Percentiles rank a stretch among this genome's conserved stretches.
These are phyloP conservation scores for Metschnikowia cerradonensis DNA, from an alignment of 805 yeast genomes.

Conservation along the genomic window DNA sequence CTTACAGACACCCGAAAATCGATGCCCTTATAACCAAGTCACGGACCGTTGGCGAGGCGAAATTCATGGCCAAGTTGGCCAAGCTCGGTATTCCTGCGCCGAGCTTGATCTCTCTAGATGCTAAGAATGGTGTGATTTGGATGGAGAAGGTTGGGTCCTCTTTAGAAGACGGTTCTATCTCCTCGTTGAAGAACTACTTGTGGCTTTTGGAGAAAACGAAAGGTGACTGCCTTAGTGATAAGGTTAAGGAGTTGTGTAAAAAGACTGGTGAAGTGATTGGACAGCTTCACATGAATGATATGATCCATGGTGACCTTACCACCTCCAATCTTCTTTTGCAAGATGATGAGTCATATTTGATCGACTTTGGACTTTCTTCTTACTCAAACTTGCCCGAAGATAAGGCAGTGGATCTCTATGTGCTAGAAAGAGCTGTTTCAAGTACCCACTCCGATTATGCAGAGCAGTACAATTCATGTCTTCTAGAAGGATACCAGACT, in stretches of 20 bases:
- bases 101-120: constrained; percentile 68
- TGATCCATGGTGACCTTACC: constrained; percentile 92
- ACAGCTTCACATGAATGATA: constrained; percentile 65
- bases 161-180: constrained; percentile 47
- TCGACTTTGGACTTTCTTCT: constrained; percentile 89
- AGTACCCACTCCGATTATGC: constrained; percentile 86
- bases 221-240: constrained; percentile 23
- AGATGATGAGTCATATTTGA: constrained; percentile 50
- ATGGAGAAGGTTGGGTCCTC: constrained; percentile 72
- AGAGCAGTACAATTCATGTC: constrained; percentile 59
- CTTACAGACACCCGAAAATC: constrained; percentile 82
- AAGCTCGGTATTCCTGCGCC: constrained; percentile 68
- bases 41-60: constrained; percentile 81
- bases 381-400: constrained; percentile 77
- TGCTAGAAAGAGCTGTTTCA: constrained; percentile 82
- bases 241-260: constrained; percentile 43
- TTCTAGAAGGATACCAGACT: constrained; percentile 63
- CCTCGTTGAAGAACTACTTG: constrained; percentile 68
- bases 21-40: constrained; percentile 74
- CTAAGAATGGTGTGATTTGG: constrained; percentile 77
- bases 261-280: constrained; percentile 69
- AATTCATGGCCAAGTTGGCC: constrained; percentile 57
- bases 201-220: constrained; percentile 52
- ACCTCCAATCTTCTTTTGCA: constrained; percentile 75
- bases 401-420: constrained; percentile 95